A percentile compares a stretch with the other conserved stretches of the same genome.
phyloP scores from a whole-genome alignment of 1,284 basidiomycete genomes.

The Rhodotorula sp. region DNA sequence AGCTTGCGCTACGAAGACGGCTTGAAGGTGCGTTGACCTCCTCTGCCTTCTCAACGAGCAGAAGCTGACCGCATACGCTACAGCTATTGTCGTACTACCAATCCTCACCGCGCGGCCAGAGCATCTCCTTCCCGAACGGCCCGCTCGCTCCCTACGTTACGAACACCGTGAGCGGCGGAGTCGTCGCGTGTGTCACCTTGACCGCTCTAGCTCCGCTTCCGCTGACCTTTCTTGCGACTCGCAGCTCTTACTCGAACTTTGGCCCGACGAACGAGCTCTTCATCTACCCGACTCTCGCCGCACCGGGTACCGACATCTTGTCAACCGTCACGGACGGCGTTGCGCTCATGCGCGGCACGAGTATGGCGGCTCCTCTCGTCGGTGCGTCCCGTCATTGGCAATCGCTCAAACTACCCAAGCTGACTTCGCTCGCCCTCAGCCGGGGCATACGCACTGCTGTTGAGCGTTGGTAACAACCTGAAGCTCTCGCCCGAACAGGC shows the following conservation, averaged over 20 bases:
- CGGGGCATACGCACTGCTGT: conserved; percentile 63
- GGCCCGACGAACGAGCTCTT: conserved; percentile 63
- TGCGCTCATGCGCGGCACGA: conserved; percentile 53
- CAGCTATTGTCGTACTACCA: conserved; percentile 27
- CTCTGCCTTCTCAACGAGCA: too few relatives aligned
- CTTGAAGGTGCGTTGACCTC: conserved; percentile 4
- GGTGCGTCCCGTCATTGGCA: conserved; percentile 4
- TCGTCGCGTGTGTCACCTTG: conserved; percentile 51
- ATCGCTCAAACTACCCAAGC: conserved; percentile 19
- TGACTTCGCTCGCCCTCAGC: conserved; percentile 57
- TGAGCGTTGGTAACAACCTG: conserved; percentile 57
- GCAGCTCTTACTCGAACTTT: conserved; percentile 56
- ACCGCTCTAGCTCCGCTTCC: too few relatives aligned
- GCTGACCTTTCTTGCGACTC: background rate
- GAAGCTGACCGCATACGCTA: background rate
- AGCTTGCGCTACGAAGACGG: conserved; percentile 28
- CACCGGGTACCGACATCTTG: conserved; percentile 61
- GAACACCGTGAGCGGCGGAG: conserved; percentile 56
- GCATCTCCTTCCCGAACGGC: conserved; percentile 22
- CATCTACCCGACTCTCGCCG: conserved; percentile 60
- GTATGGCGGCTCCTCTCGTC: conserved; percentile 42
- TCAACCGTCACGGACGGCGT: conserved; percentile 59
- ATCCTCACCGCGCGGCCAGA: background rate
- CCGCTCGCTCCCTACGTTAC: conserved; percentile 40
- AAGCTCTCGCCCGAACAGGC: conserved; percentile 51